These are phyloP conservation scores for Mercurialis annua DNA, from an alignment of 345 rosid genomes.

Conservation along the genomic window DNA sequence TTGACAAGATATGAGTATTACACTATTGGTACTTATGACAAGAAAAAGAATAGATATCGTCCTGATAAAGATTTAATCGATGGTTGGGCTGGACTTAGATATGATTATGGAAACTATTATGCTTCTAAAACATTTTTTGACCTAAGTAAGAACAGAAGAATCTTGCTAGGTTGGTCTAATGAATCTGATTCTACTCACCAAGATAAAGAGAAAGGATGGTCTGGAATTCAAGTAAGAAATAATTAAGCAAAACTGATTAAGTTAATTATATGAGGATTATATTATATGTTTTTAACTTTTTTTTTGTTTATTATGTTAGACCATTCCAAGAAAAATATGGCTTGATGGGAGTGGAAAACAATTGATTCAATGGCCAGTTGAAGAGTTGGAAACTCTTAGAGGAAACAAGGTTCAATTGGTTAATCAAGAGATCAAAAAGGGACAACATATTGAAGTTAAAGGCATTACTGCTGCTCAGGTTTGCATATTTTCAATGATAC, in stretches of 20 bases:
- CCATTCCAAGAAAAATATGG: constrained; percentile 59
- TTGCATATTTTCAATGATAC: too few relatives aligned
- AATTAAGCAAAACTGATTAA: background rate
- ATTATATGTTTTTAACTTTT: background rate
- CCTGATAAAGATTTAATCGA: constrained; percentile 41
- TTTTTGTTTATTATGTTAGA: constrained; percentile 27
- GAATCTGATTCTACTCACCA: constrained; percentile 56
- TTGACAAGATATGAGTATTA: constrained; percentile 42
- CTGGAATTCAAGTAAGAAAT: constrained; percentile 56
- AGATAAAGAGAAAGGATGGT: constrained; percentile 59
- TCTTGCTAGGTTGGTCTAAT: constrained; percentile 57
- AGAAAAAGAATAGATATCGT: constrained; percentile 35
- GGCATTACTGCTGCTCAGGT: constrained; percentile 42
- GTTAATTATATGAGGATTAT: background rate
- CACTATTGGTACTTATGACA: constrained; percentile 45
- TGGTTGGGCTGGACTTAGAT: constrained; percentile 42
- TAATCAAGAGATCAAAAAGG: constrained; percentile 15
- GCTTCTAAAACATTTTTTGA: constrained; percentile 72
- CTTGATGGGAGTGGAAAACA: constrained; percentile 51
- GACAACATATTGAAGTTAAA: constrained; percentile 39
- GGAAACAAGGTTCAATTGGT: constrained; percentile 27
- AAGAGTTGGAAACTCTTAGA: constrained; percentile 46
- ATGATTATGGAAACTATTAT: constrained; percentile 61
- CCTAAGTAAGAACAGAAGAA: constrained; percentile 46
- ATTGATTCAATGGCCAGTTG: constrained; percentile 62